Conservation (phyloP, 305 asterid species). For the Fraxinus ornus region DNA sequence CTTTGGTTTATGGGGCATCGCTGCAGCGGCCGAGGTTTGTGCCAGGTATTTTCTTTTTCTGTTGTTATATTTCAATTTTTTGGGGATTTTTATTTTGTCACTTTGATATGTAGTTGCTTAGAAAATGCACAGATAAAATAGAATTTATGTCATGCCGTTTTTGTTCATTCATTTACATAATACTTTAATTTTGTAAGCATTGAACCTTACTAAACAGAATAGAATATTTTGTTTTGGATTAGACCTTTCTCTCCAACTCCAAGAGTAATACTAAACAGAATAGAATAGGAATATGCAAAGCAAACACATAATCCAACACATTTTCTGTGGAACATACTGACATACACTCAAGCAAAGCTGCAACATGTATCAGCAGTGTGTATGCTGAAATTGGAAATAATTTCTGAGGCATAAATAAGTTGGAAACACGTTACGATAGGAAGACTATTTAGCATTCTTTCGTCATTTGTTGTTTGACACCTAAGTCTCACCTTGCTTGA, state of each 20-base stretch:
- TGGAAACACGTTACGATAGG: neutral
- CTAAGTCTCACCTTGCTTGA: neutral
- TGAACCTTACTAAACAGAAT: neutral
- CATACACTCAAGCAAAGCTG: neutral
- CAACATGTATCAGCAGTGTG: neutral
- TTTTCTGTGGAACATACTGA: neutral
- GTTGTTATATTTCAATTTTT: neutral
- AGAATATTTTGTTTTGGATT: neutral
- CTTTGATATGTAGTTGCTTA: neutral
- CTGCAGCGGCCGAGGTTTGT: constrained; percentile 89
- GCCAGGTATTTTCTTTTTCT: constrained; percentile 52
- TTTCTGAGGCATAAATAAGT: neutral
- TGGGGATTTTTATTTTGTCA: neutral
- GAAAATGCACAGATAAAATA: neutral
- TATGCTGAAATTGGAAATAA: constrained; percentile 5
- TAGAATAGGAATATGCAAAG: neutral
- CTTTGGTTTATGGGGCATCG: constrained; percentile 69
- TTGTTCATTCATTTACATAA: neutral
- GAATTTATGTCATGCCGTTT: neutral
- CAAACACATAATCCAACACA: neutral
- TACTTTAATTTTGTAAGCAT: neutral
- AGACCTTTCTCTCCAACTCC: neutral
- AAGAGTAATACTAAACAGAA: neutral
- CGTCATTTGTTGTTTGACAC: neutral
- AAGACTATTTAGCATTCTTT: neutral